Evolutionary conservation across 306 rosid species (phyloP), one percentile per base, ranked within the genome.

Genomic region (Mimosa pudica): DNA sequence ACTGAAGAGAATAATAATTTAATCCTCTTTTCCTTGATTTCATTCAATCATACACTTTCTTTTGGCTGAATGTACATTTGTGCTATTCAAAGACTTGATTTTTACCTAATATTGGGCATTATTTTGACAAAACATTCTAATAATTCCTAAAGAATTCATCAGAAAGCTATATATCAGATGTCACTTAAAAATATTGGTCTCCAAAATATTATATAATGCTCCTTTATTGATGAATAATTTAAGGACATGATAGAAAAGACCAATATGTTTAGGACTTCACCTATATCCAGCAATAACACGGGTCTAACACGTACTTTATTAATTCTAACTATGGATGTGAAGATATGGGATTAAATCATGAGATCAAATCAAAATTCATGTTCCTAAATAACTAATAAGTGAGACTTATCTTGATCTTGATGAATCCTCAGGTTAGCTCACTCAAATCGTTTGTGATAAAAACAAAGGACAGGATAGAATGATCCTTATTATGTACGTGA

Each of bases 11-110:
- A 24, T 24, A 24, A 30, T 14, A 32, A 45, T 30, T 66, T 66
- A 14, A 24, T 63, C 64, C 47, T 35, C 57, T 32, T 32, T 62
- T 62, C 67, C 16, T 4, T 10, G 16, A 1, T 62, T 62, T 3
- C 5, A 36, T 35, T 58, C 66, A 10, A 61, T 61, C 10, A 61
- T 30, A n/a, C 30, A 6, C 30, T 2, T 55, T 55, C 10, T 55
- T 7, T n/a, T 7, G 61, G 11, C 24, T 9, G 30, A 55, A 7
- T n/a, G 10, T 32, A n/a, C 11, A 18, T n/a, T 18, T 18, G 18
- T 57, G 63, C 63, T 30, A 57, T 57, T 57, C 33, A 57, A 57
- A 57, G 63, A 18, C 63, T 57, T 57, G 63, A 17, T 57, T 57
- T 18, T 18, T 57, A 57, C 63, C 32, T 1, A 32, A 2, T 32